phyloP scores from a whole-genome alignment of 2,329 filamentous ascomycete species.

The Ustilaginoidea virens region DNA sequence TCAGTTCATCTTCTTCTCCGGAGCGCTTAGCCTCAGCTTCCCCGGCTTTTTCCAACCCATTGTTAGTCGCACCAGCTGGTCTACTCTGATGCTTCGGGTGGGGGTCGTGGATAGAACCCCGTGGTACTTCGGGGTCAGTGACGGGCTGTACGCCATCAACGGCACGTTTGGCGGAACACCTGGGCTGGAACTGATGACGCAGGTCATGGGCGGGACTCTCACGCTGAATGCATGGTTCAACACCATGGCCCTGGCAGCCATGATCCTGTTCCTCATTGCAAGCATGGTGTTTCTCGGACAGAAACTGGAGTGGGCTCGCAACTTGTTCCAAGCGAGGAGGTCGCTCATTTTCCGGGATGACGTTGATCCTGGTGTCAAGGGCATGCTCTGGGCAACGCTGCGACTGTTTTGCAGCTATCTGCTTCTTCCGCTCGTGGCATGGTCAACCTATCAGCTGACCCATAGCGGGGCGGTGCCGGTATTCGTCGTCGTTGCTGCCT shows the following conservation, averaged over 20 bases:
- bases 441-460: slow-evolving; percentile 58
- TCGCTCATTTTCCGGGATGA: not conserved
- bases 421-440: slow-evolving; percentile 52
- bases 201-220: slow-evolving; percentile 49
- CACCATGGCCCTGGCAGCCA: slow-evolving; percentile 48
- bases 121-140: slow-evolving; percentile 17
- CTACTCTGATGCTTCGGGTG: slow-evolving; percentile 39
- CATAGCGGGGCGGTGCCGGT: slow-evolving; percentile 6
- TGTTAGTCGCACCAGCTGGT: slow-evolving; percentile 28
- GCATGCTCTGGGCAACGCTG: slow-evolving; percentile 31
- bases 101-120: slow-evolving; percentile 11
- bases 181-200: slow-evolving; percentile 51
- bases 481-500: slow-evolving; percentile 19
- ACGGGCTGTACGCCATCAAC: slow-evolving; percentile 51
- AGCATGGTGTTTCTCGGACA: slow-evolving; percentile 32
- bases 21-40: slow-evolving; percentile 53
- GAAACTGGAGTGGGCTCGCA: slow-evolving; percentile 9
- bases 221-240: slow-evolving; percentile 51
- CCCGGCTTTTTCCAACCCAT: slow-evolving; percentile 61
- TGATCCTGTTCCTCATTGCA: slow-evolving; percentile 40
- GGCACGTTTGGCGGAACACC: slow-evolving; percentile 38
- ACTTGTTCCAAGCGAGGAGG: not conserved
- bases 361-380: not conserved
- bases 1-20: slow-evolving; percentile 58
- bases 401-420: slow-evolving; percentile 65